phyloP scores from a whole-genome alignment of 2,329 filamentous ascomycete genomes.

The Rhynchosporium agropyri region DNA sequence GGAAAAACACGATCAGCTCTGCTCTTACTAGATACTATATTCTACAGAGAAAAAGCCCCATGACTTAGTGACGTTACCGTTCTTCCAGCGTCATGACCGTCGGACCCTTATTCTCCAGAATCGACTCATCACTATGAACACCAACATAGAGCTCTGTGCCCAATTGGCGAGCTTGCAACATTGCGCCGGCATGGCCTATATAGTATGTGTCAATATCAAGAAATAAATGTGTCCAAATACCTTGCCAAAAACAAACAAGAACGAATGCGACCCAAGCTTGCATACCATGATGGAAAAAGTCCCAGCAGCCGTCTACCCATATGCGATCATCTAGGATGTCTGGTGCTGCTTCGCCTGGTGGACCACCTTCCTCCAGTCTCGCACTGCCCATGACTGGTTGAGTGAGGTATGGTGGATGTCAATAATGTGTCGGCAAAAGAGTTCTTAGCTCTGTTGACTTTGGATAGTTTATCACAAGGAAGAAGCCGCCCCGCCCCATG shows the following conservation, averaged over 20 bases:
- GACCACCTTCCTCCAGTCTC: conserved; percentile 31
- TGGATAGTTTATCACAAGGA: background rate
- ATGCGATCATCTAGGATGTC: conserved; percentile 66
- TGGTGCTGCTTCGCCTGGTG: conserved; percentile 39
- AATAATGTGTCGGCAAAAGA: background rate
- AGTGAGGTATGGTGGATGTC: conserved; percentile 8
- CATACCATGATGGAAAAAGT: conserved; percentile 95
- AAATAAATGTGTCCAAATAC: conserved; percentile 2
- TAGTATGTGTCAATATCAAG: conserved; percentile 7
- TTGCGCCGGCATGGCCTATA: conserved; percentile 89
- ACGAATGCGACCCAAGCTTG: background rate
- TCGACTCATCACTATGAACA: conserved; percentile 93
- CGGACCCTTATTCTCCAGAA: conserved; percentile 94
- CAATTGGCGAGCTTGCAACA: conserved; percentile 91
- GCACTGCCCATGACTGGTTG: conserved; percentile 20
- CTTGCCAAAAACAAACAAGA: background rate
- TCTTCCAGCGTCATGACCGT: conserved; percentile 95
- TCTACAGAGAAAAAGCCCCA: background rate
- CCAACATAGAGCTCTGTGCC: conserved; percentile 88
- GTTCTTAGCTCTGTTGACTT: background rate
- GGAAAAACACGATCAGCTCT: conserved; percentile 36
- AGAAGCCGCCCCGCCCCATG: conserved; percentile 7
- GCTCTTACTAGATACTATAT: conserved; percentile 25
- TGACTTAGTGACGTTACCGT: conserved; percentile 55
- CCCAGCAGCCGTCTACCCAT: conserved; percentile 99